Evolutionary conservation across 2,329 filamentous ascomycete genomes (phyloP), one percentile per base, ranked within the genome.

Genomic region (Aureobasidium melanogenum): DNA sequence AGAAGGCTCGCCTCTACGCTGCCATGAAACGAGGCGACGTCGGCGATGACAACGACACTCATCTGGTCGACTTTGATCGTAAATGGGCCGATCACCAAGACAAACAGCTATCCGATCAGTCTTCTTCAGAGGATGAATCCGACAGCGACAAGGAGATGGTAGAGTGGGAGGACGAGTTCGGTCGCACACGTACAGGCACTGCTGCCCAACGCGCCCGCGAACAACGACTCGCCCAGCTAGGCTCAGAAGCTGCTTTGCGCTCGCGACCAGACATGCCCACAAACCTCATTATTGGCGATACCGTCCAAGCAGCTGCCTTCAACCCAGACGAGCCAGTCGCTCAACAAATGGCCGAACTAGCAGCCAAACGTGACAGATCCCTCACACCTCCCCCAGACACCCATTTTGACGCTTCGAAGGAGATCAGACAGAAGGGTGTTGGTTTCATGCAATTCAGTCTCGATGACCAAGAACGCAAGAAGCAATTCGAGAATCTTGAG

Each of bases 151-250:
- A 80, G 28, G 87, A 91, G 59, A 73, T 89, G n/a, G 78, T 97
- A 5, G 92, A 97, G 66, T 95, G 90, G 71, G 82, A 88, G 57
- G 94, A 99, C 73, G 94, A 97, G 69, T 96, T 95, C 70, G 94
- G 94, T 2, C 87, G 94, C n/a, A 82, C 86, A 15, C 80, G 92
- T 3, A 84, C 78, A 46, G 89, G 88, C 19, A 93, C 89, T 0
- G 82, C 82, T 51, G 82, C 85, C 5, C 84, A 94, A 64, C 85
- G 83, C 17, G 82, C 84, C 43, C 81, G 81, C 7, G 80, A 88
- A 66, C 82, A 88, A 66, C 82, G 84, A 14, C 77, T 80, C 41
- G 80, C 75, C 22, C 82, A 83, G 59, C 78, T 81, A 8, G 75
- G 81, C 1, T 80, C 81, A 2, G 79, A 85, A 58, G 63, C 67